phyloP scores from a whole-genome alignment of 2,329 filamentous ascomycete genomes.

The Phialophora tarda region DNA sequence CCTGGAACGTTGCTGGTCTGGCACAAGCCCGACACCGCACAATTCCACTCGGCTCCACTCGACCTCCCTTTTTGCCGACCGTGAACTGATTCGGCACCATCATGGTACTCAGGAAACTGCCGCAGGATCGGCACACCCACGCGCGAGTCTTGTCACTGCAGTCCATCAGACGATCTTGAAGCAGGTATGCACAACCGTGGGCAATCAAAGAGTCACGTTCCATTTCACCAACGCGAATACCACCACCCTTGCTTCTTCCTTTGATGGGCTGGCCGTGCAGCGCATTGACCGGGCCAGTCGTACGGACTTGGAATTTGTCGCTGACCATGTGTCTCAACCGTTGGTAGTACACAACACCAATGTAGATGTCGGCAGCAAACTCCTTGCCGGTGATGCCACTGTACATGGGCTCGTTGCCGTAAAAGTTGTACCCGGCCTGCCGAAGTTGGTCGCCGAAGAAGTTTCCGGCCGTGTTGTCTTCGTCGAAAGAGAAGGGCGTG shows the following conservation, averaged over 20 bases:
- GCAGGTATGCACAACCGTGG: constrained; percentile 90
- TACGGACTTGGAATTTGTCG: constrained; percentile 98
- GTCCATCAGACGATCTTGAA: constrained; percentile 95
- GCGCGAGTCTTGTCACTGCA: constrained; percentile 91
- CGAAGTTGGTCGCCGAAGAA: constrained; percentile 95
- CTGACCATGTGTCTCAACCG: constrained; percentile 99
- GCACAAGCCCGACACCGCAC: constrained; percentile 84
- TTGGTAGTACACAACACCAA: constrained; percentile 98
- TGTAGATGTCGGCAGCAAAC: constrained; percentile 91
- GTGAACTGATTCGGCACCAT: constrained; percentile 48
- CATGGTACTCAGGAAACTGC: constrained; percentile 87
- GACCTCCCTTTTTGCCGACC: constrained; percentile 48
- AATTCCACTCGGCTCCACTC: constrained; percentile 54
- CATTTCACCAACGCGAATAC: constrained; percentile 99
- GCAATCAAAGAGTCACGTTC: constrained; percentile 94
- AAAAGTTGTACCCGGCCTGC: constrained; percentile 96
- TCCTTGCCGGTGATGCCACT: constrained; percentile 95
- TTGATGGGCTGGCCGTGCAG: constrained; percentile 97
- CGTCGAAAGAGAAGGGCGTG: constrained; percentile 93
- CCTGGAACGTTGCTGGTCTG: constrained; percentile 63
- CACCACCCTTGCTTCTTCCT: constrained; percentile 91
- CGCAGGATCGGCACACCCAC: constrained; percentile 88
- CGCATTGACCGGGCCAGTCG: constrained; percentile 87
- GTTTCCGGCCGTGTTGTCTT: constrained; percentile 87
- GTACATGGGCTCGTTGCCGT: constrained; percentile 99